A percentile compares a stretch with the other conserved stretches of the same genome.
phyloP scores from a whole-genome alignment of 2,329 filamentous ascomycete genomes.

The Sporothrix pseudoabietina region DNA sequence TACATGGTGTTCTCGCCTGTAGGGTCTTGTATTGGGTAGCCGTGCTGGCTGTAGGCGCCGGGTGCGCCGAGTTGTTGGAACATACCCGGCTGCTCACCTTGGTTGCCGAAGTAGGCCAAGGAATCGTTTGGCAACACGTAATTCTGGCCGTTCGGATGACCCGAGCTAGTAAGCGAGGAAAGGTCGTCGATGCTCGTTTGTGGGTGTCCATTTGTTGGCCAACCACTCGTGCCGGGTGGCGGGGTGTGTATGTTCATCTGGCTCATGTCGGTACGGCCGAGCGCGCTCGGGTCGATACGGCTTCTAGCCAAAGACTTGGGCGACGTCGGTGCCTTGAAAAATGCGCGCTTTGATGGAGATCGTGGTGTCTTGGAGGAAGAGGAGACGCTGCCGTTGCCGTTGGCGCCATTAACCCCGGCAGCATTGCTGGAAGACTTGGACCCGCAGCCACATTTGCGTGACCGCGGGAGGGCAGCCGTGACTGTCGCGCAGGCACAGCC shows the following conservation, averaged over 20 bases:
- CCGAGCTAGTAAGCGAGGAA: not conserved
- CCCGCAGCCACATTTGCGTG: conserved; percentile 57
- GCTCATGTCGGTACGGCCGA: conserved; percentile 54
- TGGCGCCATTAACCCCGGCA: conserved; percentile 31
- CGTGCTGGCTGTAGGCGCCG: not conserved
- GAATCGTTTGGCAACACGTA: conserved; percentile 26
- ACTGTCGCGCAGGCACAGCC: conserved; percentile 64
- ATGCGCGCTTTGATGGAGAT: conserved; percentile 45
- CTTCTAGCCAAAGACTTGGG: conserved; percentile 42
- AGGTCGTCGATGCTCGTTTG: not conserved
- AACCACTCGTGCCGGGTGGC: conserved; percentile 1
- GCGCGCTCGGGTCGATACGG: conserved; percentile 51
- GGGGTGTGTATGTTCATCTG: conserved; percentile 29
- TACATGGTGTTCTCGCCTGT: conserved; percentile 17
- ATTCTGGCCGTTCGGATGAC: not conserved
- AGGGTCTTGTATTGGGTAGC: conserved; percentile 18
- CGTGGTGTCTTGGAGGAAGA: conserved; percentile 34
- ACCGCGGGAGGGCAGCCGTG: conserved; percentile 64
- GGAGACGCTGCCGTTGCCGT: conserved; percentile 26
- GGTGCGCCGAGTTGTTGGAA: conserved; percentile 1
- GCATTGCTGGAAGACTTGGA: conserved; percentile 27
- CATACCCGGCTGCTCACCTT: conserved; percentile 2
- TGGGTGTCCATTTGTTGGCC: conserved; percentile 17
- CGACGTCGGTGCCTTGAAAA: conserved; percentile 40
- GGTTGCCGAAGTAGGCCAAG: not conserved